These are phyloP conservation scores for Cercospora nicotianae DNA, from an alignment of 2,329 filamentous ascomycete genomes.

Conservation along the genomic window DNA sequence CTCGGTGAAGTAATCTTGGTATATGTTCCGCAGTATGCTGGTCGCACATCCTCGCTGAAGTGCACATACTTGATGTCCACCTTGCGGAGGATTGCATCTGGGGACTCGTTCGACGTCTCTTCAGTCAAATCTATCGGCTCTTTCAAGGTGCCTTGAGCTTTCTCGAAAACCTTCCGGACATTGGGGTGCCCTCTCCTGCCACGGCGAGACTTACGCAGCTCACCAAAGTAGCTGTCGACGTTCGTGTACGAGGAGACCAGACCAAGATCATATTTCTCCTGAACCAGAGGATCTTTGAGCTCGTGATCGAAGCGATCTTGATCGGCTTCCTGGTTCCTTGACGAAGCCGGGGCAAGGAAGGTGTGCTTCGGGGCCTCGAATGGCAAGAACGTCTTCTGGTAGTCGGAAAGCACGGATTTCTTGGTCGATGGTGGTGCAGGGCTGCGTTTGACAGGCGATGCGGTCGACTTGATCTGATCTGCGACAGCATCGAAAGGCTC, in stretches of 20 bases:
- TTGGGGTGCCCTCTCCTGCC: constrained; percentile 24
- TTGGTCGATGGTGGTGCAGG: constrained; percentile 21
- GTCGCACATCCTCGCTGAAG: constrained; percentile 63
- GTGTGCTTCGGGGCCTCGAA: constrained; percentile 78
- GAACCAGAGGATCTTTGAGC: constrained; percentile 32
- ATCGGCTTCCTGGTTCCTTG: constrained; percentile 26
- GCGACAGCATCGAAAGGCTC: constrained; percentile 34
- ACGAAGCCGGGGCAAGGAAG: constrained; percentile 58
- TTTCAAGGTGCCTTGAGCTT: constrained; percentile 44
- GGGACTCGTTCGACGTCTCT: constrained; percentile 28
- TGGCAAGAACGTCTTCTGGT: constrained; percentile 69
- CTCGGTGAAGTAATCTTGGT: constrained; percentile 58
- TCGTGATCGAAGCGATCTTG: constrained; percentile 36
- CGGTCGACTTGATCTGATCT: constrained; percentile 28
- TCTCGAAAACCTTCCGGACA: constrained; percentile 43
- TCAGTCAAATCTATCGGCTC: constrained; percentile 47
- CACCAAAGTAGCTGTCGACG: constrained; percentile 24
- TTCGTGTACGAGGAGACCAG: constrained; percentile 26
- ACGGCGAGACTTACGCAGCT: constrained; percentile 19
- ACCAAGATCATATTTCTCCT: constrained; percentile 37
- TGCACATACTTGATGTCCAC: constrained; percentile 65
- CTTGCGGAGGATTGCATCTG: constrained; percentile 29
- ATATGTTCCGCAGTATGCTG: constrained; percentile 70
- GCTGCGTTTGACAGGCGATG: constrained; percentile 31
- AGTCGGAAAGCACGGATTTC: constrained; percentile 42